Evolutionary conservation across 192 early-diverging fungal genomes (phyloP).

Genomic region (Piromyces finnis): DNA sequence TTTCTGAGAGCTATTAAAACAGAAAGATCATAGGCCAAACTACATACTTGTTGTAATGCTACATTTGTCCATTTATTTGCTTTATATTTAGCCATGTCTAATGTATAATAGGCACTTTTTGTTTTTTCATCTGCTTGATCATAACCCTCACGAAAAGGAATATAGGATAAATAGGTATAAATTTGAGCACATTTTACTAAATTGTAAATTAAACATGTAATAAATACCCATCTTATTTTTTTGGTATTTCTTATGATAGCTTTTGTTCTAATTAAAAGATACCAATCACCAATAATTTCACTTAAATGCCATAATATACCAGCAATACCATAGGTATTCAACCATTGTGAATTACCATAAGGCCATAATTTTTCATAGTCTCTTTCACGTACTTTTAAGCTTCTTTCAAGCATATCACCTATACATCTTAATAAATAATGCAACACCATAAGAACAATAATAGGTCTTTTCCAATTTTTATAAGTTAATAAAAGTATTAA

Average conservation of each 20-base stretch:
- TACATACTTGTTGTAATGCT: not conserved
- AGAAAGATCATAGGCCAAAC: not conserved
- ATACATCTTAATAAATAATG: not conserved
- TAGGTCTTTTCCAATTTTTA: not conserved
- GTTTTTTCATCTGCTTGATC: not conserved
- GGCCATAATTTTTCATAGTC: not conserved
- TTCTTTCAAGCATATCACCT: not conserved
- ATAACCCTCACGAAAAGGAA: not conserved
- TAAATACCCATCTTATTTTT: not conserved
- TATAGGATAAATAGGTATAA: not conserved
- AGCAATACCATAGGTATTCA: not conserved
- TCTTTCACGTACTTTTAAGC: not conserved
- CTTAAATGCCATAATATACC: not conserved
- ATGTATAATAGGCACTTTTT: not conserved
- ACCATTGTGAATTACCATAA: not conserved
- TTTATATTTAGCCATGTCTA: not conserved
- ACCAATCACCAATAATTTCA: not conserved
- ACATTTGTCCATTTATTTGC: not conserved
- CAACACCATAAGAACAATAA: not conserved
- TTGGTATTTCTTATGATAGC: not conserved
- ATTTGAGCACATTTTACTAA: not conserved
- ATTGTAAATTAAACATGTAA: not conserved
- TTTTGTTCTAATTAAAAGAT: not conserved
- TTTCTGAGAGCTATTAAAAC: not conserved
- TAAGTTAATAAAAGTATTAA: not conserved